Conservation (phyloP, 2,329 filamentous ascomycete species). For the Trichoderma lentiforme region DNA sequence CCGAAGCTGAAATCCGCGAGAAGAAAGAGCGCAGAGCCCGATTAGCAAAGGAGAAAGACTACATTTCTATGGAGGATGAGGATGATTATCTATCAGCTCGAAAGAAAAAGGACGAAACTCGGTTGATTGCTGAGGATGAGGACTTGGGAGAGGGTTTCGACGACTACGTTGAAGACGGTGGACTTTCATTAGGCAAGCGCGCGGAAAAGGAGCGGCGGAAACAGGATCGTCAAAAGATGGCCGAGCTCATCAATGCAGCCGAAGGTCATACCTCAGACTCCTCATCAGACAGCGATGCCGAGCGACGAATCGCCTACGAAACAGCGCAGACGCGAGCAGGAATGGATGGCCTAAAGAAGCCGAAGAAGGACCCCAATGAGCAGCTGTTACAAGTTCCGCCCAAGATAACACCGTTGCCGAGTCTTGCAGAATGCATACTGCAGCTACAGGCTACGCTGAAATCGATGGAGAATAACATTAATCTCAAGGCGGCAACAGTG, state of each 20-base stretch:
- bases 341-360: slow-evolving; percentile 64
- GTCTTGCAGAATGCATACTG: slow-evolving; percentile 63
- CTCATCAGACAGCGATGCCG: slow-evolving; percentile 66
- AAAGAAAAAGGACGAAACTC: slow-evolving; percentile 65
- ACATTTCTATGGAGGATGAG: slow-evolving; percentile 61
- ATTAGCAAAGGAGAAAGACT: slow-evolving; percentile 66
- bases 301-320: slow-evolving; percentile 79
- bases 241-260: slow-evolving; percentile 75
- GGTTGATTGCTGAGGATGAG: slow-evolving; percentile 81
- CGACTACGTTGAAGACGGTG: slow-evolving; percentile 82
- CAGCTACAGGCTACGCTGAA: slow-evolving; percentile 59
- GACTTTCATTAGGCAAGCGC: slow-evolving; percentile 71
- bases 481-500: slow-evolving; percentile 59
- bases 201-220: slow-evolving; percentile 70
- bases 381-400: slow-evolving; percentile 58
- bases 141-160: slow-evolving; percentile 93
- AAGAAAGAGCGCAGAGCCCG: slow-evolving; percentile 88
- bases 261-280: slow-evolving; percentile 63
- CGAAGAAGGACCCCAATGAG: slow-evolving; percentile 34
- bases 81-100: slow-evolving; percentile 38
- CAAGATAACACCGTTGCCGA: slow-evolving; percentile 74
- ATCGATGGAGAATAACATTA: slow-evolving; percentile 61
- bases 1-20: slow-evolving; percentile 80
- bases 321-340: slow-evolving; percentile 80
- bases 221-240: slow-evolving; percentile 72